Evolutionary conservation across 768 basidiomycete genomes (phyloP), one percentile per base, ranked within the genome.

Genomic region (Termitomyces sp.): DNA sequence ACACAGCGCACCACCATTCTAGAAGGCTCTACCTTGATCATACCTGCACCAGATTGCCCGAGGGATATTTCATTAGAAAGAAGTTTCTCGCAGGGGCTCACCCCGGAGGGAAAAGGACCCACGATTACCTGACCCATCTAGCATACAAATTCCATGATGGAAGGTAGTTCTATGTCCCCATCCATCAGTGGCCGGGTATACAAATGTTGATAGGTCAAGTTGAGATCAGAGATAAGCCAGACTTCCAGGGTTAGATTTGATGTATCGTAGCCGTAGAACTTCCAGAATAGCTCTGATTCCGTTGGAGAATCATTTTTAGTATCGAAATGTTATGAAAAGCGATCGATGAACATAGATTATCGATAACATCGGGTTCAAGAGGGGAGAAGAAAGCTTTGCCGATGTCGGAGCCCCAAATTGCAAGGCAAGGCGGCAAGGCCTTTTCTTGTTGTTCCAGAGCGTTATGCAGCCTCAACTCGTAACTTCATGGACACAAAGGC

Each of bases 11-110:
- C 89, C 88, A 5, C 88, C 88, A 10, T 73, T 10, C 76, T 76
- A 1, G 88, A 87, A 0, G 86, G 80, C 66, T 90, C 89, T 11
- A 89, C 75, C 67, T 90, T 90, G 73, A 89, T 88, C 12, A 89
- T 74, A 58, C 90, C 87, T 12, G 88, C 89, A 14, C 87, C 88
- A 60, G 83, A 89, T 70, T 89, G 86, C 0, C 87, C 88, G 66
- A 47, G 25, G 25, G 25, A 25, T 1, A 25, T 25, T 25, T 25
- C 25, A 25, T 25, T 25, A 25, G 17, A 10, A 12, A 1, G 55
- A 36, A 3, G 32, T 25, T 25, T 25, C 25, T 25, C 15, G 20
- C 5, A 17, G 57, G 17, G 17, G 32, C 78, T 57, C 72, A 88
- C 88, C 86, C 86, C 25, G 25, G 4, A 90, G 82, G 8, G 89